Evolutionary conservation across 2,329 filamentous ascomycete species (phyloP), one percentile per base, ranked within the genome.

Genomic region (Nemania diffusa): DNA sequence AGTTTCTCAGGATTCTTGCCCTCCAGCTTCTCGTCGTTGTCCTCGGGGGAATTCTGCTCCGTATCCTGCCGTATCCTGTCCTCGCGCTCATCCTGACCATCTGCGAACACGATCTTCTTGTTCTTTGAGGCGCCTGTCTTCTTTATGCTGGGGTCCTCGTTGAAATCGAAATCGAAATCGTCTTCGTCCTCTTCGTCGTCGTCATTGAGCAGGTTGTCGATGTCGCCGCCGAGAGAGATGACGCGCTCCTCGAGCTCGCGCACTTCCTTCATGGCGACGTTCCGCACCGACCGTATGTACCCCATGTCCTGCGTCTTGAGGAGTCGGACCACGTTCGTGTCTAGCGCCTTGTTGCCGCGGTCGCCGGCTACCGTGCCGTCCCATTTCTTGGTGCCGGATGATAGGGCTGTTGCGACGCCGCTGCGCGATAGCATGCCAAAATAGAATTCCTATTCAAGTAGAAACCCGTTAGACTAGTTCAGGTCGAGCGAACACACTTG

Each of bases 251-350:
- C 84, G 27, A 91, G 75, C 60, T 73, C 78, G 46, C 81, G 80
- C 1, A 89, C 84, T 71, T 91, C 87, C 74, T 89, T 90, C 65
- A 80, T 75, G 3, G 85, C 82, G 27, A 88, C 82, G 71, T 89
- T 90, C 64, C 86, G 81, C 82, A 88, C 86, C 24, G 88, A 89
- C 68, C 89, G 81, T 27, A 91, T 77, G 75, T 91, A 91, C 2
- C 85, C 88, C 32, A 90, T 77, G 73, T 92, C 90, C 78, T 92
- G 90, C 1, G 89, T 91, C 81, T 91, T 92, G 69, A 91, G 84
- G 24, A 91, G 80, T 22, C 89, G 82, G 26, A 89, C 87, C 1
- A 84, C 83, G 24, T 91, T 87, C 42, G 87, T 76, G 56, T 84
- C 82, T 76, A 91, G 75, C 3, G 82, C 81, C 67, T 81, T 81